Evolutionary conservation across 768 basidiomycete species (phyloP).

Genomic region (Podaxis sp.): DNA sequence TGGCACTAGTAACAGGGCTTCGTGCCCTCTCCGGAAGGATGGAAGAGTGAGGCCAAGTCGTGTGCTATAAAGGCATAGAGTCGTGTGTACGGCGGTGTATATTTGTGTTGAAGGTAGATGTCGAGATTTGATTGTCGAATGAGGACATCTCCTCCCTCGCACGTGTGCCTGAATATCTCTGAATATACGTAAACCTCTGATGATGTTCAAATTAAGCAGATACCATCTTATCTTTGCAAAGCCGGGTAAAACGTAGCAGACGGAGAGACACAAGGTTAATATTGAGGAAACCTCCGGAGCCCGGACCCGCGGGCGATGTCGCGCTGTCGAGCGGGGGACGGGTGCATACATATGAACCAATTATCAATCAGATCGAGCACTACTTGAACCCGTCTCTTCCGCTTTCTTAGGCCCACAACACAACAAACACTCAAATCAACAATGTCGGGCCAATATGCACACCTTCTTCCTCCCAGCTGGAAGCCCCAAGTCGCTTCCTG

Average conservation of each 20-base stretch:
- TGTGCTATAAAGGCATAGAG: neutral
- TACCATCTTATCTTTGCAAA: neutral
- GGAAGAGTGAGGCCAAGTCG: neutral
- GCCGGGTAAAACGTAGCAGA: neutral
- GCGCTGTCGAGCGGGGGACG: too few species aligned
- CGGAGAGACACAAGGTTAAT: neutral
- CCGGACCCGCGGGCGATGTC: too few species aligned
- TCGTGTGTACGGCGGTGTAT: neutral
- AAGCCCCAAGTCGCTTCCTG: constrained; percentile 76
- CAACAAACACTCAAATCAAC: neutral
- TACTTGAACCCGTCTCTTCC: neutral
- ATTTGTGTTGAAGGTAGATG: neutral
- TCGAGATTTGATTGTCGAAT: neutral
- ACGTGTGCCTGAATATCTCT: neutral
- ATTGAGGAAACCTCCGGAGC: neutral
- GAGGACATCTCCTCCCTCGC: neutral
- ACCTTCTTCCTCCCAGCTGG: constrained; percentile 95
- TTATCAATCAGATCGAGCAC: neutral
- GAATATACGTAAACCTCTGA: neutral
- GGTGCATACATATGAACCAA: too few species aligned
- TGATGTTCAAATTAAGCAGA: neutral
- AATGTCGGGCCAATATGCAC: constrained; percentile 33
- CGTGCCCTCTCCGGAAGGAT: neutral
- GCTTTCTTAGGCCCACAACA: neutral
- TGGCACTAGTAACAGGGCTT: neutral